Percentiles rank a stretch among this genome's conserved stretches.
Evolutionary conservation across 2,329 filamentous ascomycete species (phyloP).

Genomic region (Pseudogymnoascus sp.): DNA sequence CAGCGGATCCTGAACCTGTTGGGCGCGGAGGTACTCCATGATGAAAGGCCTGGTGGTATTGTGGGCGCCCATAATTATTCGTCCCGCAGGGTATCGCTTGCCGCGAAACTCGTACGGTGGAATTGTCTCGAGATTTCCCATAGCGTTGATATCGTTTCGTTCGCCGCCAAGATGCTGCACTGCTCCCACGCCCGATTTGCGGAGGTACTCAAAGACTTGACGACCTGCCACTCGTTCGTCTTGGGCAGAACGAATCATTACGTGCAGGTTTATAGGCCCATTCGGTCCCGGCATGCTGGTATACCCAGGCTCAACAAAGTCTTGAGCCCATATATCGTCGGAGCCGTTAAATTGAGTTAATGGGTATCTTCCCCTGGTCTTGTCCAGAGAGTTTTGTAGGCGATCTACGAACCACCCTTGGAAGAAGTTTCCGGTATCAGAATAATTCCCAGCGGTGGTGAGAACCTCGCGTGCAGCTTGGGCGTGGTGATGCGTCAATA

Average conservation of each 20-base stretch:
- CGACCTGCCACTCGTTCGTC: slow-evolving; percentile 23
- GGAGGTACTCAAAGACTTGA: slow-evolving; percentile 28
- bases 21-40: slow-evolving; percentile 25
- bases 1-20: slow-evolving; percentile 30
- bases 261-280: slow-evolving; percentile 20
- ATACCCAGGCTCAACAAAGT: slow-evolving; percentile 33
- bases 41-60: slow-evolving; percentile 18
- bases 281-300: slow-evolving; percentile 32
- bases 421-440: slow-evolving; percentile 7
- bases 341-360: slow-evolving; percentile 18
- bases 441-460: slow-evolving; percentile 19
- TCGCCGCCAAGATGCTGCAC: slow-evolving; percentile 23
- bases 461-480: slow-evolving; percentile 27
- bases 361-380: not conserved
- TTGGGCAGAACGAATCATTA: not conserved
- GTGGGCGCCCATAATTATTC: slow-evolving; percentile 21
- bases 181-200: slow-evolving; percentile 25
- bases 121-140: slow-evolving; percentile 33
- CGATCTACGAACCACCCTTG: not conserved
- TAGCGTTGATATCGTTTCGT: slow-evolving; percentile 20
- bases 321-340: slow-evolving; percentile 32
- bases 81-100: slow-evolving; percentile 23
- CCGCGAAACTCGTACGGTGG: slow-evolving; percentile 19
- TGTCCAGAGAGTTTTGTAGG: slow-evolving; percentile 10
- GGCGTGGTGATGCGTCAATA: slow-evolving; percentile 32